Evolutionary conservation across 1,284 basidiomycete species (phyloP).

Genomic region (Rhodotorula sp.): DNA sequence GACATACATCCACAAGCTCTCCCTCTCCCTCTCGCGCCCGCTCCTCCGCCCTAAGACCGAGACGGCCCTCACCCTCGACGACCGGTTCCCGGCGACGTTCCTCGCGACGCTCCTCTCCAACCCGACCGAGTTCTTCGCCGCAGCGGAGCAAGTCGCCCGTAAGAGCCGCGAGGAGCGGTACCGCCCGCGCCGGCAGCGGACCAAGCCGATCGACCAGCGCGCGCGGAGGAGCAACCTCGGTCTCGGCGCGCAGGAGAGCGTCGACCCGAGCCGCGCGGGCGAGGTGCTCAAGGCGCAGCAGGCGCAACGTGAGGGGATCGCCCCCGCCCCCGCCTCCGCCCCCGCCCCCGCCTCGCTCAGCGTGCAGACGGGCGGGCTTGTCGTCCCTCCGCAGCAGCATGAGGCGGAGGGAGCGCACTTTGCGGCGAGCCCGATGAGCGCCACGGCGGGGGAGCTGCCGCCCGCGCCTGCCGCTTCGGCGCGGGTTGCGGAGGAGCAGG

Average conservation of each 20-base stretch:
- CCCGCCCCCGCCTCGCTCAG: background rate
- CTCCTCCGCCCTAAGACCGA: conserved; percentile 34
- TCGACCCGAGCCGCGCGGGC: conserved; percentile 16
- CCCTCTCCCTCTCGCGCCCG: conserved; percentile 42
- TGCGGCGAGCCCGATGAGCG: conserved; percentile 21
- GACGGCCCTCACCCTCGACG: conserved; percentile 42
- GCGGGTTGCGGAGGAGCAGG: background rate
- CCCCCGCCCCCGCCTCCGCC: no score
- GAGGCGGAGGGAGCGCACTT: background rate
- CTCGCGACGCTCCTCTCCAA: conserved; percentile 38
- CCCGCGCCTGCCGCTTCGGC: background rate
- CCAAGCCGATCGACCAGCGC: conserved; percentile 43
- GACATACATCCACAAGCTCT: conserved; percentile 43
- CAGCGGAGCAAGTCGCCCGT: conserved; percentile 19
- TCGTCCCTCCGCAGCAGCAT: background rate
- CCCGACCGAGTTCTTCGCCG: conserved; percentile 8
- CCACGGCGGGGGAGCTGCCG: conserved; percentile 9
- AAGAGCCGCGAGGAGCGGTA: conserved; percentile 39
- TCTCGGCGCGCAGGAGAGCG: conserved; percentile 1
- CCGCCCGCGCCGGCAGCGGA: conserved; percentile 42
- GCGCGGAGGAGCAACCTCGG: conserved; percentile 27
- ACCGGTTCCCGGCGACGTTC: conserved; percentile 41
- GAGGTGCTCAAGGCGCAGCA: conserved; percentile 4
- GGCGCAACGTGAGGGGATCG: background rate
- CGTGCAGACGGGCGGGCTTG: background rate